phyloP scores from a whole-genome alignment of 352 stramenopile genomes.

The Phytophthora ramorum region DNA sequence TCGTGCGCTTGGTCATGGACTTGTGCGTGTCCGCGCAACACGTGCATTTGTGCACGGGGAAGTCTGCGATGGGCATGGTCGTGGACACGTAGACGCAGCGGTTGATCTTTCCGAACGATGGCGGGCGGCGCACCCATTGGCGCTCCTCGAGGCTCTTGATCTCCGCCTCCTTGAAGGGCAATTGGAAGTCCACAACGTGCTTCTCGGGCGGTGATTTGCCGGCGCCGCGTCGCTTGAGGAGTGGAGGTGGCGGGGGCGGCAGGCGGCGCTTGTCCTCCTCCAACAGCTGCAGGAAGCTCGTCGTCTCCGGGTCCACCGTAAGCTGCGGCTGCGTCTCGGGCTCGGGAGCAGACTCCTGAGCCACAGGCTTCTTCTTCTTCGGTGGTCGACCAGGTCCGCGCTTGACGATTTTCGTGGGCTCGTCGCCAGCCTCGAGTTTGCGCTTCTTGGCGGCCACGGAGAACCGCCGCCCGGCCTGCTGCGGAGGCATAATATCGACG shows the following conservation, averaged over 20 bases:
- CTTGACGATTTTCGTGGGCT: constrained; percentile 21
- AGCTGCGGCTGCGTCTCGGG: neutral
- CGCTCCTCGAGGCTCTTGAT: constrained; percentile 54
- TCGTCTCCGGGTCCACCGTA: constrained; percentile 29
- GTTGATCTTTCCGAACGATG: constrained; percentile 67
- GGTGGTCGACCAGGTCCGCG: constrained; percentile 11
- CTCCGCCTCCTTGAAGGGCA: constrained; percentile 47
- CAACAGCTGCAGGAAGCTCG: constrained; percentile 38
- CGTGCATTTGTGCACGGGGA: constrained; percentile 80
- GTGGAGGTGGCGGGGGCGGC: constrained; percentile 11
- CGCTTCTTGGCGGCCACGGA: constrained; percentile 27
- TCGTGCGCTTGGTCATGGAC: constrained; percentile 59
- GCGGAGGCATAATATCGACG: constrained; percentile 19
- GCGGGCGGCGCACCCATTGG: constrained; percentile 53
- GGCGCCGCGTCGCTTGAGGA: constrained; percentile 8
- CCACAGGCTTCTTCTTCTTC: constrained; percentile 23
- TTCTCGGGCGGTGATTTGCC: constrained; percentile 14
- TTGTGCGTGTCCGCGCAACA: constrained; percentile 64
- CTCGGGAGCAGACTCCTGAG: constrained; percentile 3
- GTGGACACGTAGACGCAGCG: constrained; percentile 83
- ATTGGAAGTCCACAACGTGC: constrained; percentile 35
- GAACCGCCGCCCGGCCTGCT: constrained; percentile 9
- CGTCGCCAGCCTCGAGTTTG: constrained; percentile 23
- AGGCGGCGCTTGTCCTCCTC: constrained; percentile 31
- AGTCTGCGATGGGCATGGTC: constrained; percentile 54